A percentile compares a stretch with the other conserved stretches of the same genome.
Conservation (phyloP, 345 rosid genomes). For the Salix purpurea region DNA sequence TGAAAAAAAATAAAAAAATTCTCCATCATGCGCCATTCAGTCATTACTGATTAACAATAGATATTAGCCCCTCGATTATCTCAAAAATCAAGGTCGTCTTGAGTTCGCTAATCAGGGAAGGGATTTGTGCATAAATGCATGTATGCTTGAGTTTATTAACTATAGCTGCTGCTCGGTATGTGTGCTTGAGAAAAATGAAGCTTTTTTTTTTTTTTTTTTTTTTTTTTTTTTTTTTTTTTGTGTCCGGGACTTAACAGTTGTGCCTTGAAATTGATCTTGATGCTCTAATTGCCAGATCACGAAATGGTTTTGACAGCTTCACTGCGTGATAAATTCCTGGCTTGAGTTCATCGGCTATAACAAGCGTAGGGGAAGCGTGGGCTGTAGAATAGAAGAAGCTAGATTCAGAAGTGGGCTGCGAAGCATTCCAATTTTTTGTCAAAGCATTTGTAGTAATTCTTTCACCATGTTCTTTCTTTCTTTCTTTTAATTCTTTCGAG, state of each 20-base stretch:
- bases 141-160: background rate
- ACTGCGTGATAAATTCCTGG: constrained; percentile 7
- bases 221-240: accelerated
- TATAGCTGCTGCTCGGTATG: background rate
- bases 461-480: constrained; percentile 39
- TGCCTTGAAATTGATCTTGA: background rate
- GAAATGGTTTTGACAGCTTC: constrained; percentile 14
- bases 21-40: background rate
- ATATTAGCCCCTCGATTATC: background rate
- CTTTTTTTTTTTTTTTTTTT: too few relatives aligned
- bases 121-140: background rate
- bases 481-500: background rate
- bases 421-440: constrained; percentile 16
- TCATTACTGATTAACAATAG: background rate
- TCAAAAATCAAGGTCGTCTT: background rate
- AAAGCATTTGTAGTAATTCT: constrained; percentile 45
- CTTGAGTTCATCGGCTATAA: constrained; percentile 8
- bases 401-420: constrained; percentile 28
- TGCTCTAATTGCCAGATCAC: constrained; percentile 7
- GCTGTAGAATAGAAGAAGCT: constrained; percentile 37
- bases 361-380: constrained; percentile 1
- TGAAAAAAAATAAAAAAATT: background rate
- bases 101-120: background rate
- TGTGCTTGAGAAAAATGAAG: background rate
- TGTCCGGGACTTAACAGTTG: background rate